These are phyloP conservation scores for Penicillium lividum DNA, from an alignment of 495 filamentous ascomycete species.

Conservation along the genomic window DNA sequence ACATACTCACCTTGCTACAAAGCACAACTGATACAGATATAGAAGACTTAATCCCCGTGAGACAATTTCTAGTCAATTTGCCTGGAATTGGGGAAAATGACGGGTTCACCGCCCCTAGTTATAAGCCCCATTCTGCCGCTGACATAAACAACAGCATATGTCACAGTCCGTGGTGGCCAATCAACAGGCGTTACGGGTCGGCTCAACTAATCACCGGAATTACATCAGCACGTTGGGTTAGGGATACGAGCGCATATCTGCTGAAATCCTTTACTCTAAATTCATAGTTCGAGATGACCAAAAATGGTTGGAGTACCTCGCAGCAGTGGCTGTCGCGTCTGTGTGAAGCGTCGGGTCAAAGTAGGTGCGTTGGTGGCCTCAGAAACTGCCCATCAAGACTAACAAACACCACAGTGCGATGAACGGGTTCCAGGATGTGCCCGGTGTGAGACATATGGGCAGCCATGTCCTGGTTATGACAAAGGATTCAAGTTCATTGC, in stretches of 20 bases:
- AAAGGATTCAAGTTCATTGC: constrained; percentile 36
- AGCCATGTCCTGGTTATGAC: constrained; percentile 39
- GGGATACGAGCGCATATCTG: constrained; percentile 14
- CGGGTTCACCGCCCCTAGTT: too few relatives aligned
- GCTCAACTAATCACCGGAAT: constrained; percentile 12
- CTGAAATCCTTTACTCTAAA: not conserved
- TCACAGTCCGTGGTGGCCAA: too few relatives aligned
- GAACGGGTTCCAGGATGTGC: constrained; percentile 32
- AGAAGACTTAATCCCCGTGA: too few relatives aligned
- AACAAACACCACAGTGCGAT: constrained; percentile 31
- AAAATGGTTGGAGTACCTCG: constrained; percentile 46
- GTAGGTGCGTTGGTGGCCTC: constrained; percentile 12
- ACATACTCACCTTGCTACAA: not conserved
- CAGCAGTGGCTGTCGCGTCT: constrained; percentile 57
- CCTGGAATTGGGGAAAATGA: too few relatives aligned
- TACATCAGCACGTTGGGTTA: constrained; percentile 12
- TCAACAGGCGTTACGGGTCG: not conserved
- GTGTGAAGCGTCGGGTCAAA: constrained; percentile 39
- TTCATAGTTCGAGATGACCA: constrained; percentile 7
- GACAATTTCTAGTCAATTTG: not conserved
- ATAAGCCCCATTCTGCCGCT: too few relatives aligned
- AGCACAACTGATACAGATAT: not conserved
- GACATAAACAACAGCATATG: too few relatives aligned
- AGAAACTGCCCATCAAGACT: not conserved
- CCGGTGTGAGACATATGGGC: constrained; percentile 37